Conservation (phyloP, 805 yeast genomes). For the Wickerhamiella dianesei region DNA sequence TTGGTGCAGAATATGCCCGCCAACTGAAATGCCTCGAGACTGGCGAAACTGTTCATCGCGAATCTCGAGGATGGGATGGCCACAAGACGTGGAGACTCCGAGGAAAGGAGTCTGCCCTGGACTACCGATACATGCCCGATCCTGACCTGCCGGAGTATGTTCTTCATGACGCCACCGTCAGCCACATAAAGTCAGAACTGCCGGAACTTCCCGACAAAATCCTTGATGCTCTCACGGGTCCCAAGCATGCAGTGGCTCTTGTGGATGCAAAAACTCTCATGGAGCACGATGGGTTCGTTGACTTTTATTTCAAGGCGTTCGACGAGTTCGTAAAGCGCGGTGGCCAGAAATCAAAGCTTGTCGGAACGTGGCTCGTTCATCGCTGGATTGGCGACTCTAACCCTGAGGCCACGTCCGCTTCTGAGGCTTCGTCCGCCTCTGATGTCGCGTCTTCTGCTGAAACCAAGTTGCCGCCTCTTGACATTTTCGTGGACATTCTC, state of each 20-base stretch:
- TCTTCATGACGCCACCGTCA: slow-evolving; percentile 33
- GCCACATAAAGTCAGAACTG: slow-evolving; percentile 27
- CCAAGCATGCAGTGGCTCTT: slow-evolving; percentile 44
- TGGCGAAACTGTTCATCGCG: slow-evolving; percentile 31
- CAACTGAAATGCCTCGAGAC: slow-evolving; percentile 40
- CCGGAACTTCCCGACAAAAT: slow-evolving; percentile 54
- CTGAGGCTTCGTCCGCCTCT: neutral
- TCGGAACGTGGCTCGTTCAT: slow-evolving; percentile 72
- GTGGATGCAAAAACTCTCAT: slow-evolving; percentile 65
- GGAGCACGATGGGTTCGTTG: slow-evolving; percentile 31
- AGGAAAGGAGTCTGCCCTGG: slow-evolving; percentile 66
- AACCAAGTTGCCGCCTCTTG: slow-evolving; percentile 23
- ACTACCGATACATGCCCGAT: slow-evolving; percentile 90
- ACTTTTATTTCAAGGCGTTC: slow-evolving; percentile 30
- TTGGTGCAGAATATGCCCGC: slow-evolving; percentile 54
- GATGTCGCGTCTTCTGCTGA: slow-evolving; percentile 22
- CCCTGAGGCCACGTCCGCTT: slow-evolving; percentile 39
- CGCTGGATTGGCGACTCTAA: slow-evolving; percentile 67
- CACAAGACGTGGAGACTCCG: slow-evolving; percentile 50
- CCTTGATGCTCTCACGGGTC: slow-evolving; percentile 31
- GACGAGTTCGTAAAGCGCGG: slow-evolving; percentile 17
- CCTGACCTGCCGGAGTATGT: slow-evolving; percentile 61
- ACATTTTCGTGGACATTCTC: slow-evolving; percentile 43
- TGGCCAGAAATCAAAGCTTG: slow-evolving; percentile 27
- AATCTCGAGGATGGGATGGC: slow-evolving; percentile 93